These are phyloP conservation scores for Striga asiatica DNA, from an alignment of 257 asterid genomes.

Conservation along the genomic window DNA sequence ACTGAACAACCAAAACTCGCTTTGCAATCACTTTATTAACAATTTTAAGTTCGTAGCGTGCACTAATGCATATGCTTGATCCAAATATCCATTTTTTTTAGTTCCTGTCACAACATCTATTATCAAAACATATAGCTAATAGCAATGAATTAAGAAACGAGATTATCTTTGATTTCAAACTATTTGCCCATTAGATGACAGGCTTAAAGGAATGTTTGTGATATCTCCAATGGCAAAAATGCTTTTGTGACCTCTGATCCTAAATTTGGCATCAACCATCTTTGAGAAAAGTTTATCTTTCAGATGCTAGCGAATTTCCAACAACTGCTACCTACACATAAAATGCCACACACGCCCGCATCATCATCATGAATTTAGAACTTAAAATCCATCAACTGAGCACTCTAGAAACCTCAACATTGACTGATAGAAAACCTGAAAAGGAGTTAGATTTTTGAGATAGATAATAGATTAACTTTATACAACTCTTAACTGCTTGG, in stretches of 20 bases:
- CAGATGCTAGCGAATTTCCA: constrained; percentile 62
- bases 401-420: too few relatives aligned
- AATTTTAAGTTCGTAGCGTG: background rate
- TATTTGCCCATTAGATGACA: background rate
- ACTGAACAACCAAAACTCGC: background rate
- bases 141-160: background rate
- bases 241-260: constrained; percentile 53
- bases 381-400: too few relatives aligned
- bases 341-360: too few relatives aligned
- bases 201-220: constrained; percentile 58
- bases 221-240: constrained; percentile 73
- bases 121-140: background rate
- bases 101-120: background rate
- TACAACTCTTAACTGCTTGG: constrained; percentile 72
- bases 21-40: background rate
- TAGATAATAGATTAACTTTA: background rate
- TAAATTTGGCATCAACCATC: constrained; percentile 51
- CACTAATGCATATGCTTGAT: background rate
- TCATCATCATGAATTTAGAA: too few relatives aligned
- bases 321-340: constrained; percentile 48
- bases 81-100: background rate
- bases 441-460: background rate
- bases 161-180: background rate
- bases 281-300: constrained; percentile 35
- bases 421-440: constrained; percentile 35